Evolutionary conservation across 176 grass and related monocot genomes (phyloP), one percentile per base, ranked within the genome.

Genomic region (Tillandsia leiboldiana): DNA sequence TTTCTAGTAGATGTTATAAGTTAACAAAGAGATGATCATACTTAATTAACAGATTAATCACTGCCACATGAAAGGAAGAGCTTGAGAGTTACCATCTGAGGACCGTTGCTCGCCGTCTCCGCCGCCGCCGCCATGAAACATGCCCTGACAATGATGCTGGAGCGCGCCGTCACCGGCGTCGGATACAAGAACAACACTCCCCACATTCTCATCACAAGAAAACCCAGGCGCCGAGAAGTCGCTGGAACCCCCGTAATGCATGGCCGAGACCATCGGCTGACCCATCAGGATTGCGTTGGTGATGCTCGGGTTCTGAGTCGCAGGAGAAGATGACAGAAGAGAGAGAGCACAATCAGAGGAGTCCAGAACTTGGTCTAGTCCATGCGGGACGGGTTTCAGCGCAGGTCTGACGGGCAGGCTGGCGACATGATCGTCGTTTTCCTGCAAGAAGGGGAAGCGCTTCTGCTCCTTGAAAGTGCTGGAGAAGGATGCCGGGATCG

Each of bases 321-420:
- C 64, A 53, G 77, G 61, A 11, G 87, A 78, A 1, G 84, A 85
- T 96, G 91, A 96, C 87, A 96, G 91, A 96, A 96, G 91, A 96
- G 91, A 96, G 91, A 90, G 87, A 96, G 84, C 91, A 90, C 80
- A 85, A 78, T 90, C 77, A 0, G 91, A 89, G 76, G 91, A 89
- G 76, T 68, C 80, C 33, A 85, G 76, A 2, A 69, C 75, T 29
- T 57, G 57, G 8, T 80, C 73, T 66, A 80, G 24, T 23, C 56
- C 63, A 11, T 73, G 50, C 15, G 68, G 50, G 47, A 79, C 53
- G 2, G 74, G 8, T 61, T 69, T 51, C 1, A 68, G 48, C 12
- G 47, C 26, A 1, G 59, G 49, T 26, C 75, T 64, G 13, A 1
- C 48, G 72, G 51, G 15, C 51, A 56, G 42, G 26, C n/a, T n/a